These are phyloP conservation scores for Macrophomina phaseolina DNA, from an alignment of 2,329 filamentous ascomycete genomes.

Conservation along the genomic window DNA sequence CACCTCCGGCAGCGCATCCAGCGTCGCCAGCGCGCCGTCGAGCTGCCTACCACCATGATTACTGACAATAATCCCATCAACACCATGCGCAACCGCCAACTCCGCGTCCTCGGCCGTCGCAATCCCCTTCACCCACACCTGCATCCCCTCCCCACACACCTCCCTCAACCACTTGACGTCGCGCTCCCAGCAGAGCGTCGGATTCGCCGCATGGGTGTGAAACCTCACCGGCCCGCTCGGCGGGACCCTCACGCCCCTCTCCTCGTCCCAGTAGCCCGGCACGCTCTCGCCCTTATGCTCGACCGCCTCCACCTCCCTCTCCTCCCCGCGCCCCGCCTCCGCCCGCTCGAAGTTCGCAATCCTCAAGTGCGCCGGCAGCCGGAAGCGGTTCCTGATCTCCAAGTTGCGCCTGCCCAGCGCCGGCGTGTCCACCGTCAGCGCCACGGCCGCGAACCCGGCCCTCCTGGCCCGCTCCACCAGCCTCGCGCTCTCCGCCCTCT, in stretches of 20 bases:
- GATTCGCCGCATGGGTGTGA: slow-evolving; percentile 21
- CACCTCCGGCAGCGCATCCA: slow-evolving; percentile 55
- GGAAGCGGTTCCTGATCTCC: slow-evolving; percentile 53
- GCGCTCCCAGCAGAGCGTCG: slow-evolving; percentile 50
- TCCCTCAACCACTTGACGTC: slow-evolving; percentile 56
- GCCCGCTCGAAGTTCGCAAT: slow-evolving; percentile 24
- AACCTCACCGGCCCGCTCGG: background rate
- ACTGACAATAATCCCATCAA: slow-evolving; percentile 55
- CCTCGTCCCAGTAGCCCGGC: slow-evolving; percentile 63
- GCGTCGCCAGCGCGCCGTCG: slow-evolving; percentile 60
- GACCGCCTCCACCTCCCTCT: slow-evolving; percentile 65
- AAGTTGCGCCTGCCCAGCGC: slow-evolving; percentile 62
- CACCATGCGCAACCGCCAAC: slow-evolving; percentile 49
- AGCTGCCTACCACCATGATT: slow-evolving; percentile 65
- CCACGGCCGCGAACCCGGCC: slow-evolving; percentile 58
- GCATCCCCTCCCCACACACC: slow-evolving; percentile 34
- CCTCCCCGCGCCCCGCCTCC: slow-evolving; percentile 56
- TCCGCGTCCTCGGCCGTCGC: slow-evolving; percentile 49
- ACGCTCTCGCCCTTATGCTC: slow-evolving; percentile 63
- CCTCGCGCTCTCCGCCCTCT: slow-evolving; percentile 56
- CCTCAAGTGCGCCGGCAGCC: slow-evolving; percentile 26
- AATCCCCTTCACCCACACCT: slow-evolving; percentile 35
- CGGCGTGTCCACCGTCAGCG: slow-evolving; percentile 65
- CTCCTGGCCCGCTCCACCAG: slow-evolving; percentile 54
- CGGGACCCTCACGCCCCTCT: slow-evolving; percentile 54